A percentile compares a stretch with the other conserved stretches of the same genome.
Evolutionary conservation across 169 alveolate genomes (phyloP).

Genomic region (Blepharisma undulans): DNA sequence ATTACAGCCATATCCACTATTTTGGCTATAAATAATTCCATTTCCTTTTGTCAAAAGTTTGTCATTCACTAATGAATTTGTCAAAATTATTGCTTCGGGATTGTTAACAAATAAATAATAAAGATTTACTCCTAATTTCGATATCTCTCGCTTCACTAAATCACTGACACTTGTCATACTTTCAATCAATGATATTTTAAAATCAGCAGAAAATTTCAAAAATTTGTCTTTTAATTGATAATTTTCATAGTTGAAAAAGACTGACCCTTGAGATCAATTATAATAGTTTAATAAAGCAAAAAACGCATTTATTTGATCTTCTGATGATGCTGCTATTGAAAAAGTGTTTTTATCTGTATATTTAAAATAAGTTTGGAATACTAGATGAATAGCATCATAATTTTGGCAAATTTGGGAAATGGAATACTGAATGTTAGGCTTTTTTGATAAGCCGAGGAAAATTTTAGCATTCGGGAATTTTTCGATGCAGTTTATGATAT

Average conservation of each 20-base stretch:
- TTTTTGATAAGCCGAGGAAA: background rate
- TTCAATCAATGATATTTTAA: background rate
- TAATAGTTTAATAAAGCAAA: background rate
- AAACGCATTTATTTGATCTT: background rate
- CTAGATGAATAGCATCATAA: background rate
- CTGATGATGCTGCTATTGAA: background rate
- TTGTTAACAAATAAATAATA: background rate
- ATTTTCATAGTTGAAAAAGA: background rate
- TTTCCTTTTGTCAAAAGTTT: background rate
- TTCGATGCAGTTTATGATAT: background rate
- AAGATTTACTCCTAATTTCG: background rate
- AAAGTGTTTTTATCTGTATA: background rate
- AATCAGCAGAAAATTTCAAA: background rate
- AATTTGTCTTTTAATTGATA: background rate
- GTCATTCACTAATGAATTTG: background rate
- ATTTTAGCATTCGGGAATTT: background rate
- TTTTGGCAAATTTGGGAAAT: background rate
- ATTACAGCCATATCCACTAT: background rate
- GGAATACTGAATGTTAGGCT: background rate
- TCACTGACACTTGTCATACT: background rate
- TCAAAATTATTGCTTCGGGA: background rate
- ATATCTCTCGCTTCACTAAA: background rate
- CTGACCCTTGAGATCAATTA: background rate
- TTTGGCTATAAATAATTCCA: background rate
- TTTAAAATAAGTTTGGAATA: background rate